Evolutionary conservation across 148 eudicot species (phyloP).

Genomic region (Rhododendron williamsianum): DNA sequence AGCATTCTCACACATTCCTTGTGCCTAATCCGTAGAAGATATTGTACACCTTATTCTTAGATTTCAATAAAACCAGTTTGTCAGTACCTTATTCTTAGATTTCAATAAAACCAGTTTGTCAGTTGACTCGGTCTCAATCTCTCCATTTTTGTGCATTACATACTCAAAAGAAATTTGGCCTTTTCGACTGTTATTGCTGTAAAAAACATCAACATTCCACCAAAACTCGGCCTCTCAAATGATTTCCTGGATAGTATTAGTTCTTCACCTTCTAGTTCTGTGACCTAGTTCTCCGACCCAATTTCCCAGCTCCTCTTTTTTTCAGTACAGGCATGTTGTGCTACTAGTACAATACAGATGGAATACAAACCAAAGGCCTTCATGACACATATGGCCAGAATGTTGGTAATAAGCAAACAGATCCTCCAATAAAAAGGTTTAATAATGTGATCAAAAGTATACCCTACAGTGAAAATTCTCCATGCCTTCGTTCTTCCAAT

Average conservation of each 20-base stretch:
- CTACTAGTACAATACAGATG: background rate
- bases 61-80: background rate
- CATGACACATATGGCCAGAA: background rate
- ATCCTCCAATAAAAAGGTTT: constrained; percentile 6
- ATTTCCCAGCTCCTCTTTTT: background rate
- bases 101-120: background rate
- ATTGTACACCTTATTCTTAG: background rate
- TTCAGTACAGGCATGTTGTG: background rate
- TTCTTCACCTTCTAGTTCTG: background rate
- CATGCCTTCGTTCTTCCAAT: background rate
- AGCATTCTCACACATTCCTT: background rate
- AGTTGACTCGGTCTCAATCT: background rate
- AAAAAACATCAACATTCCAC: background rate
- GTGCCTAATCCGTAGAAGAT: background rate
- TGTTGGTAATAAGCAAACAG: background rate
- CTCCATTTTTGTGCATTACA: background rate
- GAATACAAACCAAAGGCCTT: background rate
- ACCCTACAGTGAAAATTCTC: background rate
- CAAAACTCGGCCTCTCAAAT: background rate
- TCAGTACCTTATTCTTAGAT: background rate
- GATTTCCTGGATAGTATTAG: background rate
- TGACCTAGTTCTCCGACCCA: background rate
- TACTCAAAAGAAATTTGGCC: background rate
- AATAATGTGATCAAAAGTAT: background rate
- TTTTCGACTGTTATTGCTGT: background rate